Base-by-base conservation (phyloP, 371 early-diverging fungal species). In the Vairimorpha ceranae region DNA sequence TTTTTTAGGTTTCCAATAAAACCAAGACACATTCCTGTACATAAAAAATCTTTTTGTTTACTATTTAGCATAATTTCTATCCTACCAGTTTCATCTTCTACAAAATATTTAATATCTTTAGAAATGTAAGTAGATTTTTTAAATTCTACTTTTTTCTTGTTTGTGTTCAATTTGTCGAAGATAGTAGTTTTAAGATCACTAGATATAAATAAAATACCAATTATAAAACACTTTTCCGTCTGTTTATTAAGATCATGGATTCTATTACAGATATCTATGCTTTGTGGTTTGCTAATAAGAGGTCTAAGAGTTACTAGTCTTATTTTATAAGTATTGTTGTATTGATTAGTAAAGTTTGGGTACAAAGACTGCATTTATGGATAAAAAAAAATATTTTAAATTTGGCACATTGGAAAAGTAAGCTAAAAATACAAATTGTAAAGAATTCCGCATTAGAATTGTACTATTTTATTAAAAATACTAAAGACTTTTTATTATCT, bases 21-120 rank as follows among this genome's bases (percentile, higher is more conserved):
- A 69, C 78, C 74, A n/a, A 78, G 19, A 29, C 58, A 36, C 74
- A 74, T 74, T 46, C 78, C 78, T 6, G 78, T 78, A 15, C 52
- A 36, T 69, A 77, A 17, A 52, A 68, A 59, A 51, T 59, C 41
- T 0, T 25, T 10, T 46, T 27, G 3, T 0, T 19, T 54, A 21
- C 63, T 23, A 35, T 0, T 27, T 35, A 77, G 38, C 65, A 67
- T 30, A 32, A 77, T 0, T 41, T 68, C 69, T 23, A 72, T 43
- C 41, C 43, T 77, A 2, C 77, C 71, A 19, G 65, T 66, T n/a
- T 65, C 69, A 45, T 77, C 77, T 33, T 77, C 77, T 45, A 73
- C 21, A 56, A 72, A 72, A 46, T 77, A 72, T 33, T 63, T 70
- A 4, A 64, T 30, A 12, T 67, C 56, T 10, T 67, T 38, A 12